Evolutionary conservation across 75 land plant genomes (phyloP).

Genomic region (Selaginella moellendorffii): DNA sequence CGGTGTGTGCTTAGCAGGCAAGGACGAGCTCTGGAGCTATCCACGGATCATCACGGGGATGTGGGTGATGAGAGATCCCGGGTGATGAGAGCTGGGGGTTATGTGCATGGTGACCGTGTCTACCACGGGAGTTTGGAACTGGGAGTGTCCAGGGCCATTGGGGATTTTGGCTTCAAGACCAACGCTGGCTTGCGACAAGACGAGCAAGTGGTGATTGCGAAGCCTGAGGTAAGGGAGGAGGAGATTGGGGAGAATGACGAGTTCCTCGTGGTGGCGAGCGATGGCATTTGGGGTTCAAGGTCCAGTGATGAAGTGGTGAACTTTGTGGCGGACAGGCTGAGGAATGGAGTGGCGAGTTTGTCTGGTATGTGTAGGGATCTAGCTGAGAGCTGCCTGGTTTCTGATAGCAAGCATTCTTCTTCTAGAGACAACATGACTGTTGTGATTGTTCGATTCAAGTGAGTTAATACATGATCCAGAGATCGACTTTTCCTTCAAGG

Average conservation of each 20-base stretch:
- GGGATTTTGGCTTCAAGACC: conserved; percentile 92
- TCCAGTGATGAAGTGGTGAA: no score
- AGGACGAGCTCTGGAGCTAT: conserved; percentile 76
- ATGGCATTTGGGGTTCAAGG: conserved; percentile 98
- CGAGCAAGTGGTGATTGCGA: conserved; percentile 77
- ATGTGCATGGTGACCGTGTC: conserved; percentile 78
- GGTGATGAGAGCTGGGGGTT: conserved; percentile 77
- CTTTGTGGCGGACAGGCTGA: no score
- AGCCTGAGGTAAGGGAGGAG: conserved; percentile 79
- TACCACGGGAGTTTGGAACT: no score
- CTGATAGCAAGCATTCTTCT: no score
- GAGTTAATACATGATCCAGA: no score
- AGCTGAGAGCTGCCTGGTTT: no score
- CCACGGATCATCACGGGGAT: conserved; percentile 85
- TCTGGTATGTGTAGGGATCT: no score
- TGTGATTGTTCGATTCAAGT: no score
- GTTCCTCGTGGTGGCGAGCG: conserved; percentile 84
- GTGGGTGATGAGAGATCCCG: conserved; percentile 72
- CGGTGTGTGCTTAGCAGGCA: conserved; percentile 83
- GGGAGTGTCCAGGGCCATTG: no score
- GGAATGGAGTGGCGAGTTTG: no score
- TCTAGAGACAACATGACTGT: no score
- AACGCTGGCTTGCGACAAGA: conserved; percentile 68
- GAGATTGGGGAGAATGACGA: conserved; percentile 82
- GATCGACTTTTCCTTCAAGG: no score